phyloP scores from a whole-genome alignment of 768 basidiomycete genomes.

The Mycena crocata region DNA sequence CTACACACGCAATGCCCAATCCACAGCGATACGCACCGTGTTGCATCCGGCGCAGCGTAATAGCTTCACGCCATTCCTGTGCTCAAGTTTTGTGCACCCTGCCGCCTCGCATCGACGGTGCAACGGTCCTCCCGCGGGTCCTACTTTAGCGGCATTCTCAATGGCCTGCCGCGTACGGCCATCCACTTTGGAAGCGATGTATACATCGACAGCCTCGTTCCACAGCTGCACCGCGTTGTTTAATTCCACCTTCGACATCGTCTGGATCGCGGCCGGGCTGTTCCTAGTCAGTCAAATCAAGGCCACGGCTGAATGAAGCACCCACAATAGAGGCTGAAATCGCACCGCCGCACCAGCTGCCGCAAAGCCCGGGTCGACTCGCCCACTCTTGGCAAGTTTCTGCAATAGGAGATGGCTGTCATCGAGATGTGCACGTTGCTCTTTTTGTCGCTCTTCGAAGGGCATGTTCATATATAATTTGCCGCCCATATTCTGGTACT shows the following conservation, averaged over 20 bases:
- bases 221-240: background rate
- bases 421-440: background rate
- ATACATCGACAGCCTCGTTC: slow-evolving; percentile 13
- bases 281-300: background rate
- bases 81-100: slow-evolving; percentile 1
- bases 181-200: slow-evolving; percentile 3
- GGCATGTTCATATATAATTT: too few relatives aligned
- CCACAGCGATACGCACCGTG: background rate
- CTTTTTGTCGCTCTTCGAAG: background rate
- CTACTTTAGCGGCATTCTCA: slow-evolving; percentile 12
- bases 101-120: slow-evolving; percentile 5
- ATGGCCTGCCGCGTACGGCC: background rate
- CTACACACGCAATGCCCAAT: background rate
- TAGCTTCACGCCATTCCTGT: background rate
- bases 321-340: background rate
- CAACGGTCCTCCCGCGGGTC: slow-evolving; percentile 3
- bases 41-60: background rate
- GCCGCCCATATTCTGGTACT: background rate
- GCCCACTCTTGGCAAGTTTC: background rate
- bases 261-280: background rate
- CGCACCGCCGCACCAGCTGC: background rate
- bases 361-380: slow-evolving; percentile 7
- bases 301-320: background rate
- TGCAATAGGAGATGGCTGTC: background rate
- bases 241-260: background rate